Conservation (phyloP, 108 stramenopile species). For the Epithemia pelagica region DNA sequence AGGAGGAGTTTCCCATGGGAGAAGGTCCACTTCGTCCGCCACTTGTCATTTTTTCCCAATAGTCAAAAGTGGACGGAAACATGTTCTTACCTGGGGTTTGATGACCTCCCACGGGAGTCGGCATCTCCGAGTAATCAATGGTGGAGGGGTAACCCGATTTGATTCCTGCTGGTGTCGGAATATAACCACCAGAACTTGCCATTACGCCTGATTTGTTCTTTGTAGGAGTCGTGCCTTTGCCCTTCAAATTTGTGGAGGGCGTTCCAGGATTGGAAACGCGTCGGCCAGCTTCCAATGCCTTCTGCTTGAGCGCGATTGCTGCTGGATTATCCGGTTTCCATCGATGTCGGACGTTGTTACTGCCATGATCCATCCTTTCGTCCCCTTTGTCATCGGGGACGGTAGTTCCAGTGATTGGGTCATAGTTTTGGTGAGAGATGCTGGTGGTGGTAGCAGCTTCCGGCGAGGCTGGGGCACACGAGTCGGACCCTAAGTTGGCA, state of each 20-base stretch:
- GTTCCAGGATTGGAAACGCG: too few species aligned
- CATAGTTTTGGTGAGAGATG: too few species aligned
- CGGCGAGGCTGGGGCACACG: background rate
- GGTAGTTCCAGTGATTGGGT: background rate
- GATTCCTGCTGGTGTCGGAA: too few species aligned
- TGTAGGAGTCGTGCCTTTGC: too few species aligned
- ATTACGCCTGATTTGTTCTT: too few species aligned
- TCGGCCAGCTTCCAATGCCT: background rate
- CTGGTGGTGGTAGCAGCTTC: too few species aligned
- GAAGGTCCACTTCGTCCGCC: background rate
- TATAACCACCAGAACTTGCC: too few species aligned
- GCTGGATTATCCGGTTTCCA: background rate
- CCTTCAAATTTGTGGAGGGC: too few species aligned
- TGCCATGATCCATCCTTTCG: background rate
- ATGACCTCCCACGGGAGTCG: too few species aligned
- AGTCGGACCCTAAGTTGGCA: background rate
- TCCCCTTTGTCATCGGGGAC: background rate
- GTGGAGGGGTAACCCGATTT: too few species aligned
- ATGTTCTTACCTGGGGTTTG: background rate
- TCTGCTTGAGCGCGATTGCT: background rate
- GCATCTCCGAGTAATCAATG: too few species aligned
- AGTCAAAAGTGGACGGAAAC: background rate
- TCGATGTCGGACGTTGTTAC: background rate
- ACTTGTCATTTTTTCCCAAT: background rate
- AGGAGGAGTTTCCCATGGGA: too few species aligned